Base-by-base conservation (phyloP, 208 protist genomes). In the Borovskyia barvae region DNA sequence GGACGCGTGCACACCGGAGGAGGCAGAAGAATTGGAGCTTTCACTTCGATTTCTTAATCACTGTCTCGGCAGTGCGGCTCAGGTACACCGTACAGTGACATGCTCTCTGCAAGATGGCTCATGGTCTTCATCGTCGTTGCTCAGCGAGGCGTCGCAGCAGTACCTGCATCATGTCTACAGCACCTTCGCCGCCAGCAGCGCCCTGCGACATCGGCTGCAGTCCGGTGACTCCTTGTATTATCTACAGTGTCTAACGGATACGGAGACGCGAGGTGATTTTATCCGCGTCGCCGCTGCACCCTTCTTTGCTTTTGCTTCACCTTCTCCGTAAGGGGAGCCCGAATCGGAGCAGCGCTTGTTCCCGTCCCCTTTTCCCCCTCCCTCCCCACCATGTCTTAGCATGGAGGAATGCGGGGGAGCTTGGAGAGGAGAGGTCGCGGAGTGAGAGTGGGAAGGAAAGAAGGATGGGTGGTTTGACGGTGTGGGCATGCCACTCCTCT, bases 221-320 rank as follows among this genome's bases (percentile, higher is more conserved):
- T 81, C 74, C 4, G 66, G 58, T 14, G 54, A 65, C 12, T 72
- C 70, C 3, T 49, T 94, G 20, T 72, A 84, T 32, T 90, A 77
- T 52, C 66, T 94, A 19, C 72, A 85, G 56, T 92, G 85, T 64
- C 70, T 94, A 24, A 89, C 73, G 2, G 76, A 88, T 24, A 75
- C 61, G 14, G 61, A 51, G 0, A 71, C 49, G 1, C 80, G 82
- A 7, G 55, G 58, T 0, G 82, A 90, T 48, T 91, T 94, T 71
- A 46, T 94, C 7, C 70, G 49, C 11, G 59, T 80, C 9, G 82
- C 82, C 1, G 63, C 85, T n/a, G 66, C 72, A 29, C 78, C 82
- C 3, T 56, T 59, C 14, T 93, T 90, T 43, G 32, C 64, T 5
- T 70, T 75, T 33, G 66, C 63, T n/a, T n/a, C n/a, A n/a, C n/a